These are phyloP conservation scores for Chlorencoelia australis DNA, from an alignment of 2,329 filamentous ascomycete species.

Conservation along the genomic window DNA sequence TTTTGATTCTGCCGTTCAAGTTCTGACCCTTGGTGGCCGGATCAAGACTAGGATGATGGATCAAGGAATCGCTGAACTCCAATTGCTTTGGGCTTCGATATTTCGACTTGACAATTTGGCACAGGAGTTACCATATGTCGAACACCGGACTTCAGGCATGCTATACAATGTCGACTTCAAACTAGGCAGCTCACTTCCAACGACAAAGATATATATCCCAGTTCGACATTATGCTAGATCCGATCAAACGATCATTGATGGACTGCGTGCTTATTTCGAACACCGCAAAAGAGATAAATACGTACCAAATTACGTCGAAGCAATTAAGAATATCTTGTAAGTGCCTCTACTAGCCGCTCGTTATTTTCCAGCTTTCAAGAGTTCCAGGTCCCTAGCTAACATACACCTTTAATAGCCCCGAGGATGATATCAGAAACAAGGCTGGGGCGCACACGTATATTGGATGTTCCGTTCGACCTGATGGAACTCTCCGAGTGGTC, in stretches of 20 bases:
- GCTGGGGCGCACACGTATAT: too few species aligned
- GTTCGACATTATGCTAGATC: neutral
- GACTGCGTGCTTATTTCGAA: neutral
- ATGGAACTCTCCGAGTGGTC: too few species aligned
- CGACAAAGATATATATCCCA: neutral
- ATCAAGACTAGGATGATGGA: too few species aligned
- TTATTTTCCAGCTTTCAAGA: too few species aligned
- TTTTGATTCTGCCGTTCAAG: neutral
- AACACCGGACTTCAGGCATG: neutral
- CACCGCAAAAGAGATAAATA: neutral
- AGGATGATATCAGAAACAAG: too few species aligned
- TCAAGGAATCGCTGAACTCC: neutral
- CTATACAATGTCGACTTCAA: slow-evolving; percentile 1
- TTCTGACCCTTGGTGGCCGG: neutral
- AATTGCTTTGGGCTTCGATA: neutral
- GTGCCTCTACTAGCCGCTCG: too few species aligned
- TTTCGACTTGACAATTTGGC: neutral
- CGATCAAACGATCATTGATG: neutral
- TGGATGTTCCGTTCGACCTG: too few species aligned
- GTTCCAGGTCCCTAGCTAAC: too few species aligned
- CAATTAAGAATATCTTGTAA: too few species aligned
- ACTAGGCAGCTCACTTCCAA: neutral
- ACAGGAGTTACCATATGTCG: neutral
- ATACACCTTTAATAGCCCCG: too few species aligned
- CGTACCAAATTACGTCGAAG: neutral